Evolutionary conservation across 192 early-diverging fungal genomes (phyloP).

Genomic region (Funneliformis geosporum): DNA sequence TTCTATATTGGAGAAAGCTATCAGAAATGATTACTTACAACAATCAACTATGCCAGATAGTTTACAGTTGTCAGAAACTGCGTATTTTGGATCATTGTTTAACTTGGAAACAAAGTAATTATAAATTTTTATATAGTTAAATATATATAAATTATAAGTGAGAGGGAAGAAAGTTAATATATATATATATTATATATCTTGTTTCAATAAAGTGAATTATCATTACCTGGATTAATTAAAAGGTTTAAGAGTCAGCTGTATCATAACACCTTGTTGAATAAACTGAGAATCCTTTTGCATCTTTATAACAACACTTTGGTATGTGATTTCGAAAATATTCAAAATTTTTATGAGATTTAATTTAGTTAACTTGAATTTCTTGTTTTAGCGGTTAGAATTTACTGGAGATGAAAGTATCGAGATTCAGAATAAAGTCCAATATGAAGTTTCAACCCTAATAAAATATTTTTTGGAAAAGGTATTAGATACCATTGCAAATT

Average conservation of each 20-base stretch:
- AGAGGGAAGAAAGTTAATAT: too few relatives aligned
- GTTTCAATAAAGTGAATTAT: neutral
- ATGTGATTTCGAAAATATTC: neutral
- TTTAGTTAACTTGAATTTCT: neutral
- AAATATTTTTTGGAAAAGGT: conserved; percentile 3
- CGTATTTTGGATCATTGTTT: neutral
- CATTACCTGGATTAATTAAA: neutral
- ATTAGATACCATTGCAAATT: neutral
- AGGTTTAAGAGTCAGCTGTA: neutral
- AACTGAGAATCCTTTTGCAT: neutral
- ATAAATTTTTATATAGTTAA: neutral
- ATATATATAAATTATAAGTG: too few relatives aligned
- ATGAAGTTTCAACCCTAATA: neutral
- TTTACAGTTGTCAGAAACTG: neutral
- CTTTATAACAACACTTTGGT: conserved; percentile 11
- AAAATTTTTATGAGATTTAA: neutral
- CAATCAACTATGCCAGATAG: neutral
- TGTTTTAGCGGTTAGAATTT: neutral
- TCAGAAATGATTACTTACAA: neutral
- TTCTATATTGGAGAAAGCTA: neutral
- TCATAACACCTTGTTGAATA: neutral
- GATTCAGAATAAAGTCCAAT: neutral
- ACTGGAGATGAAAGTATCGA: neutral
- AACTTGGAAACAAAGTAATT: too few relatives aligned
- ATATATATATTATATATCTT: neutral